A percentile compares a stretch with the other conserved stretches of the same genome.
phyloP scores from a whole-genome alignment of 139 green algal genomes.

The Tetradesmus lagerheimii region DNA sequence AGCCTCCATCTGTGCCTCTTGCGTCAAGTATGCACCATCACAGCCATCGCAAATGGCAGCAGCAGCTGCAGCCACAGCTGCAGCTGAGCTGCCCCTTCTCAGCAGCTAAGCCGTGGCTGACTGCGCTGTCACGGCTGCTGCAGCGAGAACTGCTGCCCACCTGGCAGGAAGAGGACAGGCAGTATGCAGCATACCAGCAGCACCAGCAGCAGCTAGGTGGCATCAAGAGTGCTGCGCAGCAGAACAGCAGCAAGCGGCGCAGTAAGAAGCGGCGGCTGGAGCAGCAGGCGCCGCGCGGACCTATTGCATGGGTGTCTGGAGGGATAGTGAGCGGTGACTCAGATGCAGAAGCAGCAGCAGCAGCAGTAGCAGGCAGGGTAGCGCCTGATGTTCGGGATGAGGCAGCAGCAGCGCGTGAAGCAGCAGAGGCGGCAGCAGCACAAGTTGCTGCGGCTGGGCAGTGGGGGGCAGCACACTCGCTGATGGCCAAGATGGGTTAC shows the following conservation, averaged over 20 bases:
- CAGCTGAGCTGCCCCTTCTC: background rate
- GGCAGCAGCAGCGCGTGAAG: background rate
- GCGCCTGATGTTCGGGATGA: background rate
- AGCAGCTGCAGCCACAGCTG: background rate
- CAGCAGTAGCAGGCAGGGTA: background rate
- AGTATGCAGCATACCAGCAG: background rate
- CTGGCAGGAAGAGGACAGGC: background rate
- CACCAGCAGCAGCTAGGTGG: background rate
- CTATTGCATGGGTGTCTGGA: background rate
- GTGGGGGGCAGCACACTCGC: background rate
- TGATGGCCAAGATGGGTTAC: background rate
- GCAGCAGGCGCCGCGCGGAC: background rate
- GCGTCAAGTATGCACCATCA: background rate
- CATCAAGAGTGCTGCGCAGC: background rate
- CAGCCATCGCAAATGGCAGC: background rate
- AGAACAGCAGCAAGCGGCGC: background rate
- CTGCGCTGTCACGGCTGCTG: background rate
- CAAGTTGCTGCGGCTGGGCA: background rate
- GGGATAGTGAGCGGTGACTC: background rate
- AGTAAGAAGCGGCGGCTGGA: background rate
- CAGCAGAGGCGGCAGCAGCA: background rate
- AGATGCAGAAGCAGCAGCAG: background rate
- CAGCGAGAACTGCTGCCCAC: background rate
- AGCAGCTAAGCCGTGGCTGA: background rate
- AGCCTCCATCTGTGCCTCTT: background rate